phyloP scores from a whole-genome alignment of 805 yeast species.

The Priceomyces carsonii region DNA sequence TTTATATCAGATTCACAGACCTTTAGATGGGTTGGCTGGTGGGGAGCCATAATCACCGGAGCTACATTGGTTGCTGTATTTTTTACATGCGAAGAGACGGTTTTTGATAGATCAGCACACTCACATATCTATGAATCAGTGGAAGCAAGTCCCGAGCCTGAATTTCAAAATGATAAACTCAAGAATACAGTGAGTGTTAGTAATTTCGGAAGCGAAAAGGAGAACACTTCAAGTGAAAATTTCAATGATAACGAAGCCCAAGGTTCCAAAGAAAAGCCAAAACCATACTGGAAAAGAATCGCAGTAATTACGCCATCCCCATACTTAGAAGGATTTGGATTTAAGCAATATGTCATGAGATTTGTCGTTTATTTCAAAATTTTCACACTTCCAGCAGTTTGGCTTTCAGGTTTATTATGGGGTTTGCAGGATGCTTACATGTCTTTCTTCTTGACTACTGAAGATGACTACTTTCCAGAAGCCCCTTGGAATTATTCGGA shows the following conservation, averaged over 20 bases:
- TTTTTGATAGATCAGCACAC: constrained; percentile 55
- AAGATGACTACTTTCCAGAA: constrained; percentile 64
- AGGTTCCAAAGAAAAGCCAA: constrained; percentile 11
- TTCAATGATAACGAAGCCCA: constrained; percentile 7
- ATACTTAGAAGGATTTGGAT: constrained; percentile 61
- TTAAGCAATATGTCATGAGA: constrained; percentile 62
- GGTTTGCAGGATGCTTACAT: constrained; percentile 77
- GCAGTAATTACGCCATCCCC: constrained; percentile 56
- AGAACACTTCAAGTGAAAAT: background rate
- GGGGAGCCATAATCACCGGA: constrained; percentile 49
- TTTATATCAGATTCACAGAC: constrained; percentile 57
- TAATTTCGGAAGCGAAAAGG: constrained; percentile 10
- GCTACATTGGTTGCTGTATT: constrained; percentile 53
- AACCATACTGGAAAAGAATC: constrained; percentile 48
- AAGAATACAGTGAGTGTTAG: background rate
- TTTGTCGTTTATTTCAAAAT: constrained; percentile 53
- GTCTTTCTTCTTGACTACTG: constrained; percentile 72
- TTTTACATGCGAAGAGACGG: constrained; percentile 71
- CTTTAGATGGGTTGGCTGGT: constrained; percentile 83
- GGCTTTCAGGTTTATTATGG: constrained; percentile 73
- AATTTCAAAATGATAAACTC: constrained; percentile 3
- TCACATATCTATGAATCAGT: constrained; percentile 9
- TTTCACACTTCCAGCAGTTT: constrained; percentile 63
- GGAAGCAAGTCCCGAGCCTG: constrained; percentile 5
- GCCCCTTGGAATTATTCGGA: constrained; percentile 67